Percentiles rank a stretch among this genome's conserved stretches.
Conservation (phyloP, 345 rosid species). For the Aquilaria malaccensis region DNA sequence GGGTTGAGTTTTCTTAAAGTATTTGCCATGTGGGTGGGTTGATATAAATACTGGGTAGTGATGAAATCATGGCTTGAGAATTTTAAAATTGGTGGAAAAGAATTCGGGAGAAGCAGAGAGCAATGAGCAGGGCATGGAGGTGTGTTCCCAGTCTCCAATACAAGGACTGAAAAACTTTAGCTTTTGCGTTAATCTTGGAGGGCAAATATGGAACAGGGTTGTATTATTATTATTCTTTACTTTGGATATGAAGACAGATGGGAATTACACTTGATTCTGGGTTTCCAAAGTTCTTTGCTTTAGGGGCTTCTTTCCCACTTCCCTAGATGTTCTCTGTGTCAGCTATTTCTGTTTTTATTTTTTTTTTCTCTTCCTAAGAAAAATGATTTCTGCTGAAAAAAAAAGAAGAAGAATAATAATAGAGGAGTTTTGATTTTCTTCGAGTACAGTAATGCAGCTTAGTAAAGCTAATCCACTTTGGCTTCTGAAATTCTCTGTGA, state of each 20-base stretch:
- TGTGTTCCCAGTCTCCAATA: slow-evolving; percentile 49
- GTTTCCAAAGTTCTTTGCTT: slow-evolving; percentile 44
- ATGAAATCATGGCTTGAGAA: slow-evolving; percentile 44
- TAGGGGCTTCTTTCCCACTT: slow-evolving; percentile 47
- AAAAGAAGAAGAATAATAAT: no score
- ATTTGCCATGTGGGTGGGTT: slow-evolving; percentile 59
- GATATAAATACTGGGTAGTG: slow-evolving; percentile 57
- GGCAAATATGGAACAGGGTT: slow-evolving; percentile 26
- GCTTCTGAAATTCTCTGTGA: background rate
- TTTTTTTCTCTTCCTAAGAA: background rate
- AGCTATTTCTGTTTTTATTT: slow-evolving; percentile 16
- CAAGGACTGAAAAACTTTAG: slow-evolving; percentile 55
- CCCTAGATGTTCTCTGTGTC: slow-evolving; percentile 63
- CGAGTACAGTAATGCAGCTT: no score
- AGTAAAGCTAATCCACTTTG: slow-evolving; percentile 11
- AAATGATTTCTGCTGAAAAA: no score
- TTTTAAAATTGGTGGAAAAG: background rate
- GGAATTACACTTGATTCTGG: slow-evolving; percentile 42
- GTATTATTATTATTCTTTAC: slow-evolving; percentile 38
- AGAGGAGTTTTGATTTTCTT: no score
- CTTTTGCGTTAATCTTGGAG: slow-evolving; percentile 34
- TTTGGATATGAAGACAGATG: slow-evolving; percentile 37
- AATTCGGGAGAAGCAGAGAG: slow-evolving; percentile 11
- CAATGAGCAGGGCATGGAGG: slow-evolving; percentile 13
- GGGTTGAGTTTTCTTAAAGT: slow-evolving; percentile 49